Conservation (phyloP, 2,329 filamentous ascomycete genomes). For the Knoxdaviesia capensis region DNA sequence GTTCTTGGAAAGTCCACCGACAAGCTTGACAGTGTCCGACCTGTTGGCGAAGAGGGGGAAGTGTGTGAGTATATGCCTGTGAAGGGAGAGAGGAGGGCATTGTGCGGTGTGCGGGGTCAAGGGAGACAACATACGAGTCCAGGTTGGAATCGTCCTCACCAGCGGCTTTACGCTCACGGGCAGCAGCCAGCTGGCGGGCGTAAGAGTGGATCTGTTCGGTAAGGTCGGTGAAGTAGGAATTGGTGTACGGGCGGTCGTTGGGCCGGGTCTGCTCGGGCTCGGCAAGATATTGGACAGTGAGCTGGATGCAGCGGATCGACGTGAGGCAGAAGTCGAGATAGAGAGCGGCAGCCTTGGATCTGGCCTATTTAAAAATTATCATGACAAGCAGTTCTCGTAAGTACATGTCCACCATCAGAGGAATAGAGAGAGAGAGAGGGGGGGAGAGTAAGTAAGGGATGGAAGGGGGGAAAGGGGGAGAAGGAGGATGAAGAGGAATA, state of each 20-base stretch:
- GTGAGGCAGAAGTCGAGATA: slow-evolving; percentile 83
- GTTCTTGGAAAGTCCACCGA: slow-evolving; percentile 64
- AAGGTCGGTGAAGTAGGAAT: slow-evolving; percentile 91
- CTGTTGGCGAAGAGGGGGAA: slow-evolving; percentile 11
- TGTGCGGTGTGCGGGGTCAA: not conserved
- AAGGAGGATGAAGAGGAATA: too few species aligned
- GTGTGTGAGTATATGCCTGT: slow-evolving; percentile 9
- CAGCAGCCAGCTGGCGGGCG: slow-evolving; percentile 62
- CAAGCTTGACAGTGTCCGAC: slow-evolving; percentile 53
- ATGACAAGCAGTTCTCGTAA: slow-evolving; percentile 48
- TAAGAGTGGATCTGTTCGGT: slow-evolving; percentile 85
- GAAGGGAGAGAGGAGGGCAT: slow-evolving; percentile 3
- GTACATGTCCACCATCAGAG: slow-evolving; percentile 28
- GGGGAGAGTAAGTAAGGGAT: too few species aligned
- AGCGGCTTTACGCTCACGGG: slow-evolving; percentile 34
- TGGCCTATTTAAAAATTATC: slow-evolving; percentile 53
- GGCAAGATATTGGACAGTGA: slow-evolving; percentile 67
- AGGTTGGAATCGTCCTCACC: slow-evolving; percentile 35
- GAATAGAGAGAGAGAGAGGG: slow-evolving; percentile 2
- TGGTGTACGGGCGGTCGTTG: slow-evolving; percentile 77
- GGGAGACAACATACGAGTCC: slow-evolving; percentile 18
- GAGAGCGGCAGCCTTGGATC: slow-evolving; percentile 45
- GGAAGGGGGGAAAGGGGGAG: too few species aligned
- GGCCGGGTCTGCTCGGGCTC: slow-evolving; percentile 74
- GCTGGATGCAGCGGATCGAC: slow-evolving; percentile 76